phyloP scores from a whole-genome alignment of 208 protist genomes.

The Leishmania martiniquensis region DNA sequence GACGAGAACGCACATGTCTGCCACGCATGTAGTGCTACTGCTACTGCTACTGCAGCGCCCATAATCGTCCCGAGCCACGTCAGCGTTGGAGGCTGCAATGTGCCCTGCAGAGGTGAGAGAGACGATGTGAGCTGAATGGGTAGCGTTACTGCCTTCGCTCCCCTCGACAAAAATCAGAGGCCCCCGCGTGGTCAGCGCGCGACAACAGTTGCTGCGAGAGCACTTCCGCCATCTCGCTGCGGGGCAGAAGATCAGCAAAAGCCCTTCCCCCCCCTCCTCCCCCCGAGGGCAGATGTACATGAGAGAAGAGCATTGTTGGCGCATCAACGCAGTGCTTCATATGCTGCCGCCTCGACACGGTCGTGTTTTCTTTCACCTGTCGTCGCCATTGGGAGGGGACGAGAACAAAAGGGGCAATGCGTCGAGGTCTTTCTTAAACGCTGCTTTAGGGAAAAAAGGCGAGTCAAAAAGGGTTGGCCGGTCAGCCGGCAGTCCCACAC shows the following conservation, averaged over 20 bases:
- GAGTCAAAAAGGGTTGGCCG: background rate
- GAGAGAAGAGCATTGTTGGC: no score
- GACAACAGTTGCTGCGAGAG: background rate
- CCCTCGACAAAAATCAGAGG: background rate
- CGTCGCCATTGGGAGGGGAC: no score
- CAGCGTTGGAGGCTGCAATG: background rate
- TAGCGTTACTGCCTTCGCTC: background rate
- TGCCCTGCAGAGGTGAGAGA: background rate
- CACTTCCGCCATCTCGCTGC: background rate
- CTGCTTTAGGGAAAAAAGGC: background rate
- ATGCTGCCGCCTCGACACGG: no score
- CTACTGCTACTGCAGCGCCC: background rate
- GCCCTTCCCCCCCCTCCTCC: no score
- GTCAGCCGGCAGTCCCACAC: no score
- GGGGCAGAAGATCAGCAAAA: no score
- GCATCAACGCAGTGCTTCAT: no score
- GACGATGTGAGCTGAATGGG: background rate
- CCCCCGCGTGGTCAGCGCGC: background rate
- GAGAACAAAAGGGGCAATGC: no score
- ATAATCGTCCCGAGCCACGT: background rate
- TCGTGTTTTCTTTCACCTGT: background rate
- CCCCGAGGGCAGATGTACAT: no score
- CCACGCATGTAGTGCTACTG: no score
- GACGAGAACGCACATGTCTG: background rate
- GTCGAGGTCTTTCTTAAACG: background rate